These are phyloP conservation scores for Annulohypoxylon stygium DNA, from an alignment of 495 filamentous ascomycete species.

Conservation along the genomic window DNA sequence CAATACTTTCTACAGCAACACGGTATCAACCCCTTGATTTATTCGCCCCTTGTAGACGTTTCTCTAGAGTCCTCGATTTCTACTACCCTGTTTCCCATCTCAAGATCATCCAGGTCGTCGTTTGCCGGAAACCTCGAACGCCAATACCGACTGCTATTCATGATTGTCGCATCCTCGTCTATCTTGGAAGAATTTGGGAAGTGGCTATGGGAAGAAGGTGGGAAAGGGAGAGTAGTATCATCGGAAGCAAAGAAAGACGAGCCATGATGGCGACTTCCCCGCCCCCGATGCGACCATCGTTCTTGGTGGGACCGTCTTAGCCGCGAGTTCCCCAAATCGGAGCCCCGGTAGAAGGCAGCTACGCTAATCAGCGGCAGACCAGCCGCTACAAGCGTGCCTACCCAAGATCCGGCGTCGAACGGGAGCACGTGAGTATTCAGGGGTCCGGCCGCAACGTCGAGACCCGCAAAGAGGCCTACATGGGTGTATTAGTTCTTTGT, in stretches of 20 bases:
- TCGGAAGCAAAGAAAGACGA: constrained; percentile 7
- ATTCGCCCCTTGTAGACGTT: background rate
- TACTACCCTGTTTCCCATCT: background rate
- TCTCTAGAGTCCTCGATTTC: background rate
- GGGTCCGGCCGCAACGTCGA: constrained; percentile 40
- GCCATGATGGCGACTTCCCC: background rate
- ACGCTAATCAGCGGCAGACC: constrained; percentile 41
- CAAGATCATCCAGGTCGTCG: constrained; percentile 8
- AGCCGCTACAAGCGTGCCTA: constrained; percentile 35
- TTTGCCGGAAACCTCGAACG: background rate
- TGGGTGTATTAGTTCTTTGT: constrained; percentile 8
- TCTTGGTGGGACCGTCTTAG: background rate
- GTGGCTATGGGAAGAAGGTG: background rate
- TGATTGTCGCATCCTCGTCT: constrained; percentile 1
- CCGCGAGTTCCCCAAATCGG: constrained; percentile 32
- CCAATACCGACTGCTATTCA: constrained; percentile 6
- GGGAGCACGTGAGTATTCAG: constrained; percentile 33
- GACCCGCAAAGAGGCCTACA: constrained; percentile 42
- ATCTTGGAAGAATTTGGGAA: background rate
- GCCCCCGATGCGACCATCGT: background rate
- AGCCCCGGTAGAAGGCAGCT: constrained; percentile 40
- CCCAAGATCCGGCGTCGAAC: constrained; percentile 45
- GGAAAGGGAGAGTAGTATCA: constrained; percentile 5
- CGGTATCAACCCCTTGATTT: background rate
- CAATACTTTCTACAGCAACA: background rate